Evolutionary conservation across 768 basidiomycete species (phyloP).

Genomic region (Tephrocybe sp.): DNA sequence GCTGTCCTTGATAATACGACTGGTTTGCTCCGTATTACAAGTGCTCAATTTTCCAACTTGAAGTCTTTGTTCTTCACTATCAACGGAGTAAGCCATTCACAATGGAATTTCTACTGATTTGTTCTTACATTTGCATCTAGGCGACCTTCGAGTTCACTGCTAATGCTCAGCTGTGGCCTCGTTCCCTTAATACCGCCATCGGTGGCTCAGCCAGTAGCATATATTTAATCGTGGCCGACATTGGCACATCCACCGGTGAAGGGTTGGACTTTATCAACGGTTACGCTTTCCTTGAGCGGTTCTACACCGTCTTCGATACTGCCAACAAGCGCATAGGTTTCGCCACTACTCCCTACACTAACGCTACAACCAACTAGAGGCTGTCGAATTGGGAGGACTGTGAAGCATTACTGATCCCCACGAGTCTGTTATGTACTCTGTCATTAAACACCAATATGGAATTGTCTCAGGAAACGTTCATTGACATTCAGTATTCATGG

Average conservation of each 20-base stretch:
- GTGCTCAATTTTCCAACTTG: slow-evolving; percentile 49
- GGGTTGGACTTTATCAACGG: slow-evolving; percentile 61
- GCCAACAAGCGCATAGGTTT: slow-evolving; percentile 55
- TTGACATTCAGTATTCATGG: too few species aligned
- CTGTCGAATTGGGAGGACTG: too few species aligned
- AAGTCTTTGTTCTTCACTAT: slow-evolving; percentile 59
- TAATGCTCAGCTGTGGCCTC: slow-evolving; percentile 39
- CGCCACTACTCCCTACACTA: slow-evolving; percentile 52
- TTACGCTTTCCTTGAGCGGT: slow-evolving; percentile 54
- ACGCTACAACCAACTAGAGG: slow-evolving; percentile 35
- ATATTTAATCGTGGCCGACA: slow-evolving; percentile 34
- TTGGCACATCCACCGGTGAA: slow-evolving; percentile 38
- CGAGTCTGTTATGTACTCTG: too few species aligned
- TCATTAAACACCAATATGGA: too few species aligned
- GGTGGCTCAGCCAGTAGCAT: slow-evolving; percentile 29
- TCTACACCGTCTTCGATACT: slow-evolving; percentile 68
- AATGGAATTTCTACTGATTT: not conserved
- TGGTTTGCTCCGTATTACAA: slow-evolving; percentile 54
- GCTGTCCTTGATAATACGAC: slow-evolving; percentile 35
- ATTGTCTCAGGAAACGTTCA: too few species aligned
- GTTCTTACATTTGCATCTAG: slow-evolving; percentile 16
- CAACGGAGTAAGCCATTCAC: slow-evolving; percentile 38
- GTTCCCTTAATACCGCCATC: slow-evolving; percentile 30
- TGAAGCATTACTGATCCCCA: too few species aligned
- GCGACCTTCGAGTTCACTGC: slow-evolving; percentile 37